These are phyloP conservation scores for Aureobasidium sp. DNA, from an alignment of 2,329 filamentous ascomycete species.

Conservation along the genomic window DNA sequence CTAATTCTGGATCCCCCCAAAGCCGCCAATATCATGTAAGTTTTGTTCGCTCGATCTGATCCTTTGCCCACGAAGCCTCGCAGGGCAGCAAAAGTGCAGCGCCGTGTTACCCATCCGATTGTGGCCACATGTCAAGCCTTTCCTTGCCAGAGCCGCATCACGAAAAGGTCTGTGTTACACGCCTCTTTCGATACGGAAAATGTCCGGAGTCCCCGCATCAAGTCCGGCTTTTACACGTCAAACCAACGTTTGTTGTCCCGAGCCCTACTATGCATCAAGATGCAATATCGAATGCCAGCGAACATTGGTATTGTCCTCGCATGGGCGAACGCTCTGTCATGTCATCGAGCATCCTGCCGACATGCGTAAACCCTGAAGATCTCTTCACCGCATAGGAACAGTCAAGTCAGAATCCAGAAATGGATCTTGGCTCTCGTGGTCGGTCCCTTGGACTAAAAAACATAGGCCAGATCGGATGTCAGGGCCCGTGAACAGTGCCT, in stretches of 20 bases:
- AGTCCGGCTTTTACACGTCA: slow-evolving; percentile 10
- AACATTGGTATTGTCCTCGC: not conserved
- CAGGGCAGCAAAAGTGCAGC: not conserved
- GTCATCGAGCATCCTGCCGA: not conserved
- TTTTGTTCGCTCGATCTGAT: not conserved
- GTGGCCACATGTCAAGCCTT: not conserved
- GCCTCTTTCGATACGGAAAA: not conserved
- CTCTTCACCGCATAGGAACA: not conserved
- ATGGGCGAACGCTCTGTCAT: not conserved
- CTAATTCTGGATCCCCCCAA: not conserved
- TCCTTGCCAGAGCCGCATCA: not conserved
- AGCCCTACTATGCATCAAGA: not conserved
- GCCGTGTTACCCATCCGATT: not conserved
- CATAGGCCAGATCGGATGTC: not conserved
- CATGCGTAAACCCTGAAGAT: slow-evolving; percentile 10
- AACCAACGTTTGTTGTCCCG: not conserved
- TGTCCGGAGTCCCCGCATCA: slow-evolving; percentile 12
- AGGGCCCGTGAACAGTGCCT: not conserved
- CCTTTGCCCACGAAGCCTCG: not conserved
- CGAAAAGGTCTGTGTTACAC: slow-evolving; percentile 1
- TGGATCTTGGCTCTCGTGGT: slow-evolving; percentile 3
- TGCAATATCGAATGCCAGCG: not conserved
- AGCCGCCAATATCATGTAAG: not conserved
- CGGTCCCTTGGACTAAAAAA: not conserved
- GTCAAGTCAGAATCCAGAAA: not conserved